Evolutionary conservation across 2,329 filamentous ascomycete species (phyloP).

Genomic region (Rhinocladiella similis): DNA sequence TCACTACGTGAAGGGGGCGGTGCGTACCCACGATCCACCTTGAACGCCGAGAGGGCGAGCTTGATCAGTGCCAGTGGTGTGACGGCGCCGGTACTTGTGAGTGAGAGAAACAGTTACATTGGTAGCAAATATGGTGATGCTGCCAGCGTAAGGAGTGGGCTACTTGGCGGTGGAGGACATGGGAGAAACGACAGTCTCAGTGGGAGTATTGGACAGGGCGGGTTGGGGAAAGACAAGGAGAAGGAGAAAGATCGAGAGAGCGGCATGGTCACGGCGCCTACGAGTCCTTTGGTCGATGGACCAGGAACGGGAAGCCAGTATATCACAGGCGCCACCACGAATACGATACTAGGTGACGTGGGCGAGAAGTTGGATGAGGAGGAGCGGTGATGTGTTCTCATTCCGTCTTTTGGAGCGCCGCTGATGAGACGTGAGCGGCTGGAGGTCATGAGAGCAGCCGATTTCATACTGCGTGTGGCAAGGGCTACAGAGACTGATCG

Average conservation of each 20-base stretch:
- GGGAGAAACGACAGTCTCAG: conserved; percentile 28
- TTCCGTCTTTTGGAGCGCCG: not conserved
- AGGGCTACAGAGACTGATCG: no score
- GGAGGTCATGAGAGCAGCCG: no score
- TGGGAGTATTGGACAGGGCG: conserved; percentile 21
- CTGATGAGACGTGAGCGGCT: not conserved
- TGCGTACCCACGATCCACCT: conserved; percentile 53
- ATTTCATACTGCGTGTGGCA: no score
- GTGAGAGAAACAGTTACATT: conserved; percentile 81
- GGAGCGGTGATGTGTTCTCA: not conserved
- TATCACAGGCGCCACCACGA: not conserved
- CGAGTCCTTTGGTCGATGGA: conserved; percentile 24
- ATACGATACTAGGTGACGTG: conserved; percentile 8
- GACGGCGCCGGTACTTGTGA: conserved; percentile 60
- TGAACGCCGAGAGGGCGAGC: conserved; percentile 60
- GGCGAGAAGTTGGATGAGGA: conserved; percentile 9
- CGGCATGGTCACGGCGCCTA: conserved; percentile 27
- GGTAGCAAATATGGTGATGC: conserved; percentile 65
- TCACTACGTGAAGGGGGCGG: conserved; percentile 36
- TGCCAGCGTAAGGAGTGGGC: conserved; percentile 75
- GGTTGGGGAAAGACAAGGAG: conserved; percentile 17
- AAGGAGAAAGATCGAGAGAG: conserved; percentile 20
- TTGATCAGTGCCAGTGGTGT: conserved; percentile 76
- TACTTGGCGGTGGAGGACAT: conserved; percentile 64
- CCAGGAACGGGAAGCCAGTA: conserved; percentile 12